A percentile compares a stretch with the other conserved stretches of the same genome.
Conservation (phyloP, 345 rosid genomes). For the Orychophragmus violaceus region DNA sequence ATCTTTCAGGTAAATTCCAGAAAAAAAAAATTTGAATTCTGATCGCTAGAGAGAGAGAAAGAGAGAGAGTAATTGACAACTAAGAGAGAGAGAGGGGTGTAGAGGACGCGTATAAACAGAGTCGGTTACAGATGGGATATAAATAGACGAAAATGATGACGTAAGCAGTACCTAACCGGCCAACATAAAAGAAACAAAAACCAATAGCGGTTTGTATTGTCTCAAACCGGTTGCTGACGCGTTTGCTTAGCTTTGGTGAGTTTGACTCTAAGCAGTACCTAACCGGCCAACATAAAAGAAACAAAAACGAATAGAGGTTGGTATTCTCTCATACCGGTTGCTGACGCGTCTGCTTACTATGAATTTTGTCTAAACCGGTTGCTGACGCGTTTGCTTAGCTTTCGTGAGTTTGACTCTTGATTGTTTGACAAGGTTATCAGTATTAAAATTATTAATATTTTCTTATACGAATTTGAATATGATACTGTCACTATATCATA, state of each 20-base stretch:
- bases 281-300: neutral
- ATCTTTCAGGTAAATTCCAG: neutral
- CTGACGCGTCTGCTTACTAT: too few relatives aligned
- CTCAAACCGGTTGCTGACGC: conserved; percentile 26
- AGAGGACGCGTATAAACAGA: conserved; percentile 17
- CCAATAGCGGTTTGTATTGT: neutral
- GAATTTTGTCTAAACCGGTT: too few relatives aligned
- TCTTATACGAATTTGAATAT: neutral
- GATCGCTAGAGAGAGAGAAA: conserved; percentile 9
- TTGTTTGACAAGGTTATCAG: neutral
- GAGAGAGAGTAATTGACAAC: neutral
- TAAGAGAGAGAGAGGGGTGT: neutral
- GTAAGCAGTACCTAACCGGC: conserved; percentile 4
- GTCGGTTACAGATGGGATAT: neutral
- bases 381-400: conserved; percentile 26
- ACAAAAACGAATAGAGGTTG: neutral
- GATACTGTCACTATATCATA: neutral
- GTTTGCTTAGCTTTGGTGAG: conserved; percentile 15
- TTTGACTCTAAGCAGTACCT: conserved; percentile 13
- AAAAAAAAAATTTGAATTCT: neutral
- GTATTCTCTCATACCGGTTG: conserved; percentile 4
- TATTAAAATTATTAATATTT: neutral
- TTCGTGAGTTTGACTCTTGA: conserved; percentile 17
- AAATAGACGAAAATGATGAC: conserved; percentile 11
- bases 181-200: neutral